Evolutionary conservation across 768 basidiomycete genomes (phyloP).

Genomic region (Tephrocybe sp.): DNA sequence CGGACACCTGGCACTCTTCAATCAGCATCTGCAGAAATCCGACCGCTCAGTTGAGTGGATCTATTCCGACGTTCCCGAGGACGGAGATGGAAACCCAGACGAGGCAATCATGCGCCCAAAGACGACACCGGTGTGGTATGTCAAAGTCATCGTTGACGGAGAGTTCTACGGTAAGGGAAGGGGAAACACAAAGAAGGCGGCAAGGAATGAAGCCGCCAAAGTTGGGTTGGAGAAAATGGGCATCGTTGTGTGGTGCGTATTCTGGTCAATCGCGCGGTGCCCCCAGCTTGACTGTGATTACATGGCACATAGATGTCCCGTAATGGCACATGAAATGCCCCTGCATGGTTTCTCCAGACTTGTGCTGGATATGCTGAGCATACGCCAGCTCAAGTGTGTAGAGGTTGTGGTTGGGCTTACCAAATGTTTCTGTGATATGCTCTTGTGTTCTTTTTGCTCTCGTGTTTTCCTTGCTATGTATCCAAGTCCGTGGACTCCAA

Average conservation of each 20-base stretch:
- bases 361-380: conserved; percentile 40
- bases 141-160: conserved; percentile 60
- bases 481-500: background rate
- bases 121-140: conserved; percentile 78
- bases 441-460: background rate
- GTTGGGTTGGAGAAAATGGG: conserved; percentile 61
- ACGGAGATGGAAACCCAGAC: conserved; percentile 20
- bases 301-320: too few species aligned
- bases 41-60: conserved; percentile 67
- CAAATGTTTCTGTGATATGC: background rate
- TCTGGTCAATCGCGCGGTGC: too few species aligned
- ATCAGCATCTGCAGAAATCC: conserved; percentile 66
- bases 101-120: conserved; percentile 35
- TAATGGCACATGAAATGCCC: conserved; percentile 17
- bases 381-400: conserved; percentile 60
- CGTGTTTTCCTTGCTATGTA: background rate
- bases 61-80: conserved; percentile 42
- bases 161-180: conserved; percentile 57
- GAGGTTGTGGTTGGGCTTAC: conserved; percentile 41
- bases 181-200: conserved; percentile 76
- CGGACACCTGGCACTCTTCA: conserved; percentile 79
- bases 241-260: conserved; percentile 51
- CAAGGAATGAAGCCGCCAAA: conserved; percentile 81
- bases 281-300: too few species aligned
- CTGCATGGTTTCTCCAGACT: conserved; percentile 58